Percentiles rank a stretch among this genome's conserved stretches.
These are phyloP conservation scores for Colletotrichum noveboracense DNA, from an alignment of 2,329 filamentous ascomycete species.

Conservation along the genomic window DNA sequence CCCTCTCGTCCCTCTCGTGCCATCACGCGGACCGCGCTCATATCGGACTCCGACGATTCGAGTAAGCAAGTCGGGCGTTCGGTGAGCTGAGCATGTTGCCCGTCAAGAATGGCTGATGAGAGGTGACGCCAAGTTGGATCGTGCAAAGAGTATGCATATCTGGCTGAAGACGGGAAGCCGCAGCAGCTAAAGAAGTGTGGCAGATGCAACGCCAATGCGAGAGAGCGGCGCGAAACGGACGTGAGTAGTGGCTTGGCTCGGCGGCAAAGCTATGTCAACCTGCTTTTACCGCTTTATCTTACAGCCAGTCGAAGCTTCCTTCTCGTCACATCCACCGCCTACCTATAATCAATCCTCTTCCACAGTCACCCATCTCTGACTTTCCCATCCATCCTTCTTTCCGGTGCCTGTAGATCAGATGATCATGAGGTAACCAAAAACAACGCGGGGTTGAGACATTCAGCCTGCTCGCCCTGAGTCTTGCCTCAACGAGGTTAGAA, in stretches of 20 bases:
- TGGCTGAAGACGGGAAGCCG: slow-evolving; percentile 11
- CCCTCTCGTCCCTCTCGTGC: not conserved
- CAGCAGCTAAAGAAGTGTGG: not conserved
- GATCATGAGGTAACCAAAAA: not conserved
- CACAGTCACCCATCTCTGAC: not conserved
- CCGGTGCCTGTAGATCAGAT: slow-evolving; percentile 4
- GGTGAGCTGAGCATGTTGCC: not conserved
- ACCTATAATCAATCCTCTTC: not conserved
- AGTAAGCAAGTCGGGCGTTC: slow-evolving; percentile 6
- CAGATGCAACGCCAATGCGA: not conserved
- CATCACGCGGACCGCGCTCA: not conserved
- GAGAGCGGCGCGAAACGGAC: not conserved
- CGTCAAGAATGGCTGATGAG: not conserved
- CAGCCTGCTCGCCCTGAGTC: not conserved
- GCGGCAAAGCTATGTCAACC: slow-evolving; percentile 2
- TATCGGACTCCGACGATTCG: not conserved
- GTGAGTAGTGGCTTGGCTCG: not conserved
- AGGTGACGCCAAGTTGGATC: not conserved
- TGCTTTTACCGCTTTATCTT: not conserved
- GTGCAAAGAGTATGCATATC: not conserved
- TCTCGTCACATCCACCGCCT: not conserved
- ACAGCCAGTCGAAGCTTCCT: not conserved
- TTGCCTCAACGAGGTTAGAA: not conserved
- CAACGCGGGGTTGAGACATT: not conserved
- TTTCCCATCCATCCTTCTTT: not conserved